A percentile compares a stretch with the other conserved stretches of the same genome.
Evolutionary conservation across 768 basidiomycete genomes (phyloP).

Genomic region (Phanerodontia chrysosporium): DNA sequence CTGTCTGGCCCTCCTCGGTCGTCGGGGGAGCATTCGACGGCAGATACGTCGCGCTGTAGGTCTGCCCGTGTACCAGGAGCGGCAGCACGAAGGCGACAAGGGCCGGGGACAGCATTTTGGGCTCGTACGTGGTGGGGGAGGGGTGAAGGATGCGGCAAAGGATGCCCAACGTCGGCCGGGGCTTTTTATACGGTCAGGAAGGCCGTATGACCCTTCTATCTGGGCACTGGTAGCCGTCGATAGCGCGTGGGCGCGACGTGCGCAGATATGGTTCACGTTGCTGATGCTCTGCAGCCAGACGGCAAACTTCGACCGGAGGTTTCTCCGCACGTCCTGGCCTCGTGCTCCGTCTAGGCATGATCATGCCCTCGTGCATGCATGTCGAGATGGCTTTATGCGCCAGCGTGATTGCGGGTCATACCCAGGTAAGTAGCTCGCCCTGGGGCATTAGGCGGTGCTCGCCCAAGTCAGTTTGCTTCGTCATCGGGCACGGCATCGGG

Average conservation of each 20-base stretch:
- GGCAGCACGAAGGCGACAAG: conserved; percentile 12
- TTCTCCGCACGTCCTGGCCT: not conserved
- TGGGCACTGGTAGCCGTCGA: not conserved
- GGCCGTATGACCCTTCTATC: not conserved
- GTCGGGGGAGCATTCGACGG: conserved; percentile 44
- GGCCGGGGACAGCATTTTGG: conserved; percentile 1
- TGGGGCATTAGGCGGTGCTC: too few species aligned
- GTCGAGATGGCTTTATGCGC: not conserved
- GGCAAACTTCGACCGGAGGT: not conserved
- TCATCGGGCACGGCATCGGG: not conserved
- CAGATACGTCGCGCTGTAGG: conserved; percentile 44
- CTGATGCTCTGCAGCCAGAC: not conserved
- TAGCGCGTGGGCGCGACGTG: not conserved
- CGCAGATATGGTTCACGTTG: not conserved
- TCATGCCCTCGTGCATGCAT: not conserved
- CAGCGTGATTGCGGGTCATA: not conserved
- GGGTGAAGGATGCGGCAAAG: not conserved
- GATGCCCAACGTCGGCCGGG: not conserved
- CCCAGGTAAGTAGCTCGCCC: too few species aligned
- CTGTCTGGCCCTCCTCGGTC: conserved; percentile 55
- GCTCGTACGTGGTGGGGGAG: not conserved
- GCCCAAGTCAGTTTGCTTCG: too few species aligned
- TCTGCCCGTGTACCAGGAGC: conserved; percentile 24
- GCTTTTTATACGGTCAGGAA: not conserved
- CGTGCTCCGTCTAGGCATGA: not conserved